A percentile compares a stretch with the other conserved stretches of the same genome.
Evolutionary conservation across 306 rosid species (phyloP).

Genomic region (Albizia julibrissin): DNA sequence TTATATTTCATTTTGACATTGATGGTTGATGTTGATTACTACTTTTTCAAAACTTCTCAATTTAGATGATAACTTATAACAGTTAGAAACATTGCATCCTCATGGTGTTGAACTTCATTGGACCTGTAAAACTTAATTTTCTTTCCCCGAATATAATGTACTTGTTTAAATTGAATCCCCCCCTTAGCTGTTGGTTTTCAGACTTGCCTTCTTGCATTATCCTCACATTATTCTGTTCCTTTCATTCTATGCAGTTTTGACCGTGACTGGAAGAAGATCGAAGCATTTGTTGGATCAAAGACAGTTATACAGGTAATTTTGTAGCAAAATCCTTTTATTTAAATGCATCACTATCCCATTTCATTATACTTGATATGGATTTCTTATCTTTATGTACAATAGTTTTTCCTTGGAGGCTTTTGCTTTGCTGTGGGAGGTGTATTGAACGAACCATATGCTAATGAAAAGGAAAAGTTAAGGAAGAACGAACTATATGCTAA

Average conservation of each 20-base stretch:
- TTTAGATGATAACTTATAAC: conserved; percentile 1
- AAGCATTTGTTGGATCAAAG: conserved; percentile 94
- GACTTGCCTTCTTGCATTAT: conserved; percentile 17
- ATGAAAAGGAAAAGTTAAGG: neutral
- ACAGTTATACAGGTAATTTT: conserved; percentile 88
- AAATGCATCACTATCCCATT: neutral
- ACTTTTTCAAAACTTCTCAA: neutral
- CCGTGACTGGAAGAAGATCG: conserved; percentile 99
- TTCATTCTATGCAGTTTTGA: conserved; percentile 66
- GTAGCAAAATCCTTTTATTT: conserved; percentile 3
- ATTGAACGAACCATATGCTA: neutral
- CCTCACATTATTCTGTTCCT: conserved; percentile 20
- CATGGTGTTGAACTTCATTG: conserved; percentile 6
- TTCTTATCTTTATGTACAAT: neutral
- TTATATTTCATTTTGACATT: neutral
- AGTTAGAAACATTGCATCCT: conserved; percentile 11
- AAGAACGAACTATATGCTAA: neutral
- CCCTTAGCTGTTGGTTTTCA: neutral
- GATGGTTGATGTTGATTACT: neutral
- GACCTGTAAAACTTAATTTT: neutral
- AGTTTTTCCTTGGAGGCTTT: neutral
- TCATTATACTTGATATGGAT: neutral
- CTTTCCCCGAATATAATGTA: neutral
- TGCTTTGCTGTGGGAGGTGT: neutral
- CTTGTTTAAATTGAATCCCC: conserved; percentile 14